Conservation (phyloP, 306 rosid genomes). For the Dryas alaskensis region DNA sequence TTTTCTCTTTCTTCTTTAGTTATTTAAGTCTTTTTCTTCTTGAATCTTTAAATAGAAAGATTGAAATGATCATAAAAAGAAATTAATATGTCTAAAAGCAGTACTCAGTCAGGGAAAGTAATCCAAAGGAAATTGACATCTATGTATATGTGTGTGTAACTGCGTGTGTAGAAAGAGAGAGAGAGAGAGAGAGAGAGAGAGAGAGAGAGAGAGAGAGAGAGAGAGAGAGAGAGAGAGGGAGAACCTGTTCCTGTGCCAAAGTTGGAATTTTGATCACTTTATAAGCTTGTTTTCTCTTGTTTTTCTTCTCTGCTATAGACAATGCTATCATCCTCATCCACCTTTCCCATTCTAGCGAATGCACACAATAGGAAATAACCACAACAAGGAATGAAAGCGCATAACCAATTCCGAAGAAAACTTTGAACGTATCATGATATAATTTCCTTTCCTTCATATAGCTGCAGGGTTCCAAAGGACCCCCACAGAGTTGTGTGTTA, state of each 20-base stretch:
- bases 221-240: constrained; percentile 4
- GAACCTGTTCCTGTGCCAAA: constrained; percentile 25
- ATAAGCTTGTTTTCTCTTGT: constrained; percentile 10
- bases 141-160: no score
- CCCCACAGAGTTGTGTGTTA: constrained; percentile 35
- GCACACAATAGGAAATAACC: constrained; percentile 2
- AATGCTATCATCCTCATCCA: neutral
- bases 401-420: constrained; percentile 30
- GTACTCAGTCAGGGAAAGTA: no score
- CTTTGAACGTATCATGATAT: constrained; percentile 17
- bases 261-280: constrained; percentile 15
- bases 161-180: no score
- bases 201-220: neutral
- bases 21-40: no score
- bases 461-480: constrained; percentile 15
- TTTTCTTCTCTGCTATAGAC: constrained; percentile 4
- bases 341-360: constrained; percentile 14
- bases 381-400: constrained; percentile 8
- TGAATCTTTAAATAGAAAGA: no score
- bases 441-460: neutral
- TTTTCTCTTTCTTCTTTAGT: no score
- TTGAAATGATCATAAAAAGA: no score
- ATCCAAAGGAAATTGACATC: no score
- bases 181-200: constrained; percentile 17
- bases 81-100: no score